A percentile compares a stretch with the other conserved stretches of the same genome.
phyloP scores from a whole-genome alignment of 2,329 filamentous ascomycete species.

The Tolypocladium cylindrosporum region DNA sequence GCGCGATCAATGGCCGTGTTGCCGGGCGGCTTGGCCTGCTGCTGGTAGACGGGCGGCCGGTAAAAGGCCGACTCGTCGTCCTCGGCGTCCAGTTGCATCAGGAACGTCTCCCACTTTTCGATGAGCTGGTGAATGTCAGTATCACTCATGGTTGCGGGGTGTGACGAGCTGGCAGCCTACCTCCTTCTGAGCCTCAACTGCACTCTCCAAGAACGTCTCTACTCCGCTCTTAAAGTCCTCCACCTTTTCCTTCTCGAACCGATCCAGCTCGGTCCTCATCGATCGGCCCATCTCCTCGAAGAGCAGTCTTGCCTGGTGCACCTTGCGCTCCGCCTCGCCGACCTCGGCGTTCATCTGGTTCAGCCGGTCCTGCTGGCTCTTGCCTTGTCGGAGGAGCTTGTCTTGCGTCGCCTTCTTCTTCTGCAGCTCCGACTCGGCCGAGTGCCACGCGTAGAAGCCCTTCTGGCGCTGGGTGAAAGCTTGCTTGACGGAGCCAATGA shows the following conservation, averaged over 20 bases:
- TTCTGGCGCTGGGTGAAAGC: conserved; percentile 91
- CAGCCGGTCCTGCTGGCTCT: conserved; percentile 89
- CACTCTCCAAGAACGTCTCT: conserved; percentile 93
- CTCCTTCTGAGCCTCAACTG: conserved; percentile 97
- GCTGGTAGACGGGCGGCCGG: conserved; percentile 48
- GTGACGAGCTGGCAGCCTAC: conserved; percentile 37
- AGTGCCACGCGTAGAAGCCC: conserved; percentile 89
- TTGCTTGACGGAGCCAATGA: conserved; percentile 91
- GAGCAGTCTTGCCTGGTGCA: conserved; percentile 77
- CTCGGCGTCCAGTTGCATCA: conserved; percentile 90
- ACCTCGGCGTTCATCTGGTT: conserved; percentile 91
- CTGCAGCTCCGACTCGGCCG: conserved; percentile 78
- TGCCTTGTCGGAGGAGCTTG: conserved; percentile 88
- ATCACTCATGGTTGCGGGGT: conserved; percentile 8
- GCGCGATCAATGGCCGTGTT: conserved; percentile 52
- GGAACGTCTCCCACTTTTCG: conserved; percentile 97
- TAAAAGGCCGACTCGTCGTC: conserved; percentile 69
- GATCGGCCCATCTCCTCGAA: conserved; percentile 97
- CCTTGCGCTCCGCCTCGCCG: conserved; percentile 85
- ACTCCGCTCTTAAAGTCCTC: conserved; percentile 98
- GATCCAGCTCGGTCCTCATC: conserved; percentile 83
- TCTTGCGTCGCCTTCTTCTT: conserved; percentile 87
- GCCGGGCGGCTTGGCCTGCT: conserved; percentile 37
- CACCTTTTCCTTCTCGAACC: conserved; percentile 95
- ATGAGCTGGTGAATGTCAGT: conserved; percentile 36